Evolutionary conservation across 2,329 filamentous ascomycete species (phyloP).

Genomic region (Nannizziopsis arthrosporioides): DNA sequence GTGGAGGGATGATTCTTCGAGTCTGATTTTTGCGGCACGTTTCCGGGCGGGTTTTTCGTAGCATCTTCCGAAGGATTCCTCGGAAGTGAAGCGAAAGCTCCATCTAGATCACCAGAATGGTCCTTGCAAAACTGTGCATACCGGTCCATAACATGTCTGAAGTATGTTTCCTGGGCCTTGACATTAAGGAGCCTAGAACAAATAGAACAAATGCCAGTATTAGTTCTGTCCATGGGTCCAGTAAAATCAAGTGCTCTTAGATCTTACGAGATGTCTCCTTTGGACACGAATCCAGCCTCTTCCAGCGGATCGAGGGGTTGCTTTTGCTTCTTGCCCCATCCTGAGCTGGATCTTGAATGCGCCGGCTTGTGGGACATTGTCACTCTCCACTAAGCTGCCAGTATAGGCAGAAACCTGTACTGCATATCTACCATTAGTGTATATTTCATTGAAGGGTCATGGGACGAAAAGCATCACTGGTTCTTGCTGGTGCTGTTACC

Average conservation of each 20-base stretch:
- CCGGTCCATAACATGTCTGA: constrained; percentile 72
- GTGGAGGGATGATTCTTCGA: constrained; percentile 5
- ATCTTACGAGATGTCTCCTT: constrained; percentile 69
- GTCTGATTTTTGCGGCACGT: constrained; percentile 14
- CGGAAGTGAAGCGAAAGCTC: constrained; percentile 57
- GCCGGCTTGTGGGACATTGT: constrained; percentile 4
- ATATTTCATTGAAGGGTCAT: not conserved
- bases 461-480: not conserved
- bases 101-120: constrained; percentile 59
- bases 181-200: constrained; percentile 53
- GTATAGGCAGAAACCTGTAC: not conserved
- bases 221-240: constrained; percentile 8
- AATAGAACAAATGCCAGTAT: constrained; percentile 30
- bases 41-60: constrained; percentile 30
- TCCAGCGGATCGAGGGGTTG: constrained; percentile 60
- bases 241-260: not conserved
- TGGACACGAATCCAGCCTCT: constrained; percentile 73
- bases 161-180: constrained; percentile 74
- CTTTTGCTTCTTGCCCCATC: constrained; percentile 57
- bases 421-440: not conserved
- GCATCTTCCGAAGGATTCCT: constrained; percentile 29
- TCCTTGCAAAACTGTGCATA: constrained; percentile 83
- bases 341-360: constrained; percentile 10
- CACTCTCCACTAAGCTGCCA: constrained; percentile 2
- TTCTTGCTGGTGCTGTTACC: not conserved